phyloP scores from a whole-genome alignment of 1,284 basidiomycete species.

The Phellinidium pouzarii region DNA sequence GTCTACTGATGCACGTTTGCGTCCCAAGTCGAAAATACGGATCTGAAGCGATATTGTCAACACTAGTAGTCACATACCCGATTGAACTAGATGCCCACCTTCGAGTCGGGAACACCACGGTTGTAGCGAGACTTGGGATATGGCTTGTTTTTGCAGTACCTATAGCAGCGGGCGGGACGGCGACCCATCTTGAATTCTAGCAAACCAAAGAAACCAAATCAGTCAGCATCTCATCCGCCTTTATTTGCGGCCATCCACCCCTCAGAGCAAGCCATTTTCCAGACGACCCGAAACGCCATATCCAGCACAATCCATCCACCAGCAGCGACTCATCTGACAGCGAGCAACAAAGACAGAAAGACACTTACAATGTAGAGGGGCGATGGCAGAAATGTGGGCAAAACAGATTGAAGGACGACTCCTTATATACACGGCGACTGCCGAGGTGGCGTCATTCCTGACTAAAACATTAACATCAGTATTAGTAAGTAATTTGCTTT shows the following conservation, averaged over 20 bases:
- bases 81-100: constrained; percentile 39
- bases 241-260: constrained; percentile 10
- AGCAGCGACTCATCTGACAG: no score
- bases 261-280: background rate
- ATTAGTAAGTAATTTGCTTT: no score
- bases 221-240: constrained; percentile 6
- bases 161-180: constrained; percentile 93
- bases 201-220: background rate
- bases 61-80: background rate
- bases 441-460: no score
- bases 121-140: constrained; percentile 94
- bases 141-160: constrained; percentile 99
- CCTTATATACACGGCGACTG: no score
- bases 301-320: no score
- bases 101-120: constrained; percentile 95
- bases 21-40: constrained; percentile 90
- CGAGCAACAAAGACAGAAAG: no score
- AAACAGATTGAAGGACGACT: no score
- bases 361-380: no score
- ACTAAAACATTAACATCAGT: no score
- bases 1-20: constrained; percentile 92
- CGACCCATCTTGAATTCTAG: constrained; percentile 70
- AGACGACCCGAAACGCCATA: background rate
- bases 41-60: constrained; percentile 46
- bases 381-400: no score